Evolutionary conservation across 176 grass and related monocot species (phyloP).

Genomic region (Eremochloa ophiuroides): DNA sequence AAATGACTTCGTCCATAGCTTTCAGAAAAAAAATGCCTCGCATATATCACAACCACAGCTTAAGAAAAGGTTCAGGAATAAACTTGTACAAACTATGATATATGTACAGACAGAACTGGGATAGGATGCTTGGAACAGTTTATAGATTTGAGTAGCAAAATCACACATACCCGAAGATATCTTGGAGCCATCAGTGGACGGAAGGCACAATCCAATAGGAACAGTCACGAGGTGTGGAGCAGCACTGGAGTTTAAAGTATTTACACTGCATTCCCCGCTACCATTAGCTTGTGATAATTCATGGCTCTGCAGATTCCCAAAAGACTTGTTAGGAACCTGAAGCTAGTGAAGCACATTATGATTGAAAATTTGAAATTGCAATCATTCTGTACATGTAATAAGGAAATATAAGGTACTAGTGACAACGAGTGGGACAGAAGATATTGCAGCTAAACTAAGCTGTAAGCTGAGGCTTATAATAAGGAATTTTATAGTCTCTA

Average conservation of each 20-base stretch:
- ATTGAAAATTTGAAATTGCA: constrained; percentile 22
- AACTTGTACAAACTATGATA: neutral
- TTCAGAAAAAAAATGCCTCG: neutral
- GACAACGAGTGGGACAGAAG: neutral
- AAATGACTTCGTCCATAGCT: neutral
- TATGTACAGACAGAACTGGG: neutral
- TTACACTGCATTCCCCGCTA: constrained; percentile 14
- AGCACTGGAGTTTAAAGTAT: constrained; percentile 20
- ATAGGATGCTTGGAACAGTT: constrained; percentile 4
- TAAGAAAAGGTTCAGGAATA: neutral
- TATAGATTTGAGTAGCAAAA: neutral
- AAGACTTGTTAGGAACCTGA: constrained; percentile 22
- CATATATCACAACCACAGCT: neutral
- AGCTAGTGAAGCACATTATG: constrained; percentile 1
- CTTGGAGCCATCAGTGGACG: constrained; percentile 36
- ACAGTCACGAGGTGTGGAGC: constrained; percentile 45
- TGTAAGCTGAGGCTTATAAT: neutral
- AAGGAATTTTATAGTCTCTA: neutral
- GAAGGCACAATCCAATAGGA: constrained; percentile 50
- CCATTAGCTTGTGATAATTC: constrained; percentile 44
- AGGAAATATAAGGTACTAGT: neutral
- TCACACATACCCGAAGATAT: constrained; percentile 34
- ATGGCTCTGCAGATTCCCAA: constrained; percentile 43
- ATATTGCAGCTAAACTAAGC: neutral
- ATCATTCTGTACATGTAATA: constrained; percentile 4